These are phyloP conservation scores for Metschnikowia similis DNA, from an alignment of 805 yeast species.

Conservation along the genomic window DNA sequence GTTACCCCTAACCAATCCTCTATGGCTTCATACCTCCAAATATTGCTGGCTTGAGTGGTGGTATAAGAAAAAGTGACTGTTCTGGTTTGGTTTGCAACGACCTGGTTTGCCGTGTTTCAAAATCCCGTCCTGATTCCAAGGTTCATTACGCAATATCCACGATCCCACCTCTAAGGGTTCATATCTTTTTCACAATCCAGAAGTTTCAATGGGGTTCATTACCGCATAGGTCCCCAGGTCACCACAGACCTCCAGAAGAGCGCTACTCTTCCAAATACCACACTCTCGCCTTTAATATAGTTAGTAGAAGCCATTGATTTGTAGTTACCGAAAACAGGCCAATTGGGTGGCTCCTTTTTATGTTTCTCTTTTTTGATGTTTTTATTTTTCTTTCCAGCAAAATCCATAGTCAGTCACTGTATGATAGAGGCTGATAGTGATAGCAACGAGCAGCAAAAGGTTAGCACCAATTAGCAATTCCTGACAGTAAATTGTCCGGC, in stretches of 20 bases:
- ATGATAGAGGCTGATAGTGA: too few species aligned
- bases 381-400: background rate
- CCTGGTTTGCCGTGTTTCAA: background rate
- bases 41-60: background rate
- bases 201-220: background rate
- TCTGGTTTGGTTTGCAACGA: background rate
- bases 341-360: background rate
- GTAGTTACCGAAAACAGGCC: background rate
- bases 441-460: background rate
- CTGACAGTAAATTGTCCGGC: too few species aligned
- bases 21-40: too few species aligned
- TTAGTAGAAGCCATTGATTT: background rate
- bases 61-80: background rate
- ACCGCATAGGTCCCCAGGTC: background rate
- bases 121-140: background rate
- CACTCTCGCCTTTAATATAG: background rate
- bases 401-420: background rate
- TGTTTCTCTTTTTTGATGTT: background rate
- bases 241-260: background rate
- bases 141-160: background rate
- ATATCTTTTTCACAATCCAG: background rate
- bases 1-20: too few species aligned
- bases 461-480: too few species aligned
- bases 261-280: background rate
- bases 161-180: conserved; percentile 3